Conservation (phyloP, 2,329 filamentous ascomycete species). For the Claviceps capensis region DNA sequence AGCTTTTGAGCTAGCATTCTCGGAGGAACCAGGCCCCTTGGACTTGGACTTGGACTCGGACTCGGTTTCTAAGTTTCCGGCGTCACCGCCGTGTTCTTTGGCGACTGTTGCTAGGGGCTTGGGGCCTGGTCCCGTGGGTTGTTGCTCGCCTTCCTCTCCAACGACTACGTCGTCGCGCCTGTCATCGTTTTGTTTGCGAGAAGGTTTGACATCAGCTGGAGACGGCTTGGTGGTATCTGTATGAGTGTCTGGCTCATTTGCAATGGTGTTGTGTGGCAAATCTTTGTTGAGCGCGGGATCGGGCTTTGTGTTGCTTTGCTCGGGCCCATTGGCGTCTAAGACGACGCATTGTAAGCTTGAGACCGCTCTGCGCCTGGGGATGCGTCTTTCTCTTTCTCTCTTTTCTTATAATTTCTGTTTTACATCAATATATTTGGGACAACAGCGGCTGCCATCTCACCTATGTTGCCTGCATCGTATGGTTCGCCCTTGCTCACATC, state of each 20-base stretch:
- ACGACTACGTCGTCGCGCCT: constrained; percentile 18
- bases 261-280: too few species aligned
- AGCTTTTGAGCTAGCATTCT: constrained; percentile 4
- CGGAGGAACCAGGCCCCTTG: not conserved
- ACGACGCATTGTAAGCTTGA: not conserved
- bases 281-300: not conserved
- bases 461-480: constrained; percentile 66
- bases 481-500: constrained; percentile 56
- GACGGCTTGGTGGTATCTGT: not conserved
- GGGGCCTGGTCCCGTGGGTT: constrained; percentile 15
- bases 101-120: constrained; percentile 23
- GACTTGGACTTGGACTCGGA: not conserved
- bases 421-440: not conserved
- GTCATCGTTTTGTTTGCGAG: not conserved
- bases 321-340: not conserved
- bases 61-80: constrained; percentile 9
- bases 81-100: constrained; percentile 18
- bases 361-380: too few species aligned
- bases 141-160: constrained; percentile 20
- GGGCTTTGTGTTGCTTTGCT: not conserved
- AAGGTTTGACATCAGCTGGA: not conserved
- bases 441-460: constrained; percentile 19
- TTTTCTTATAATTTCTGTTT: not conserved
- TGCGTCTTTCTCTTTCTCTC: not conserved
- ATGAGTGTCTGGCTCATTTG: not conserved